Evolutionary conservation across 1,139 yeast species (phyloP), one percentile per base, ranked within the genome.

Genomic region (Yamadazyma pseudoaaseri): DNA sequence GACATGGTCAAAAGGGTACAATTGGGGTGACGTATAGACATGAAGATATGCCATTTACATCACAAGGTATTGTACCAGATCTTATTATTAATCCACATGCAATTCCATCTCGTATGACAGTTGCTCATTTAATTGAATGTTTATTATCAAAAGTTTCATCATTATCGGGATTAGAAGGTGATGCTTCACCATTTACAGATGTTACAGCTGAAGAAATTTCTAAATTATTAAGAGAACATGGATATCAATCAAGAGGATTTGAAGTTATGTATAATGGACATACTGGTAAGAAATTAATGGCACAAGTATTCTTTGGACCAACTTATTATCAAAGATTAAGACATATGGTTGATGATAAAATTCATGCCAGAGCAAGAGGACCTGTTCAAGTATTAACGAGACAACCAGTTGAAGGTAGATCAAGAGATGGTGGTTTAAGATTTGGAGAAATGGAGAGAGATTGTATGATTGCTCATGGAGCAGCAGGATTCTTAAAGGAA

Each of bases 381-480:
- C 98, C 99, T 9, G 95, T 92, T 41, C 98, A 92, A 71, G 95
- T 92, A 37, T 73, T 92, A 61, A 92, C 99, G 5, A 84, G 98
- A 66, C 99, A 92, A 62, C 99, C 99, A 6, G 97, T 92, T 39
- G 99, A 94, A 65, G 99, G 99, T 81, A 81, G 98, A 67, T 90
- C 97, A 16, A 80, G 98, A 69, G 98, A 92, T 65, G 99, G 99
- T 79, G 99, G 99, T 49, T 73, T 92, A 60, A 89, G 99, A 66
- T 94, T 92, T 77, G 99, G 99, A 58, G 99, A 92, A 69, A 92
- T 92, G 99, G 99, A 92, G 67, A 87, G 98, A 73, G 98, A 94
- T 73, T 92, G 98, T 84, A 92, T 94, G 96, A 92, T 92, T 73
- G 98, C 98, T 4, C 97, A 92, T 61, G 98, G 98, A 60, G 97